Percentiles rank a stretch among this genome's conserved stretches.
These are phyloP conservation scores for Diaporthe citrichinensis DNA, from an alignment of 2,329 filamentous ascomycete genomes.

Conservation along the genomic window DNA sequence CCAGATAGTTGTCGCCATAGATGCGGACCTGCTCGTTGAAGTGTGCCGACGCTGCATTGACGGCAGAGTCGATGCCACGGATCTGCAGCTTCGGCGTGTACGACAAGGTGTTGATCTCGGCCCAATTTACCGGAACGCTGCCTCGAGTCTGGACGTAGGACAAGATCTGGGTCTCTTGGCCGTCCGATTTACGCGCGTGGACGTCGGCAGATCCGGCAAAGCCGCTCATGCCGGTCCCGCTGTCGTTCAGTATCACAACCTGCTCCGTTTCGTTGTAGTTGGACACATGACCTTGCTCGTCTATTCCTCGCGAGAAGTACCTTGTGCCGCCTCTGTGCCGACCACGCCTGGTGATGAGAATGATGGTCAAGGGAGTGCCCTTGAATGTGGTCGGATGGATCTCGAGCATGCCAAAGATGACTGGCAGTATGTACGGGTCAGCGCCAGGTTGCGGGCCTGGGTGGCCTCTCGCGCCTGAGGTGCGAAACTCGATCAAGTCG, in stretches of 20 bases:
- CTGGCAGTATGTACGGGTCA: constrained; percentile 93
- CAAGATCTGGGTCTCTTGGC: constrained; percentile 87
- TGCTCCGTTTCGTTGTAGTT: constrained; percentile 99
- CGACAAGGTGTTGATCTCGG: constrained; percentile 92
- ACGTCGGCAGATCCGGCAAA: constrained; percentile 84
- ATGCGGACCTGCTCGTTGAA: constrained; percentile 93
- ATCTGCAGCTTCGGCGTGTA: constrained; percentile 94
- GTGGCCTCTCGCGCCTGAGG: constrained; percentile 71
- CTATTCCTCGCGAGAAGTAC: constrained; percentile 94
- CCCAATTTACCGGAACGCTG: constrained; percentile 96
- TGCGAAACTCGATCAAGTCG: constrained; percentile 91
- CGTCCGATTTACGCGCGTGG: constrained; percentile 77
- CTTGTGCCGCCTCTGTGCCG: constrained; percentile 90
- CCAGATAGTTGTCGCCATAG: constrained; percentile 97
- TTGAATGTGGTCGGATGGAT: constrained; percentile 91
- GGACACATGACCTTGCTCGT: constrained; percentile 94
- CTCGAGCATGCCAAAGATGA: constrained; percentile 96
- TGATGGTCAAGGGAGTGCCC: constrained; percentile 84
- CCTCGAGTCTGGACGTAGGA: constrained; percentile 97
- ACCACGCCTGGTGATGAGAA: constrained; percentile 89
- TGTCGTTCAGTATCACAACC: constrained; percentile 89
- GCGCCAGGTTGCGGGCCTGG: constrained; percentile 79
- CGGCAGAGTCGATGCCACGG: constrained; percentile 84
- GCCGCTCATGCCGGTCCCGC: constrained; percentile 79
- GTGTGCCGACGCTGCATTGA: constrained; percentile 85